A percentile compares a stretch with the other conserved stretches of the same genome.
Conservation (phyloP, 352 stramenopile genomes). For the Phytophthora crassamura region DNA sequence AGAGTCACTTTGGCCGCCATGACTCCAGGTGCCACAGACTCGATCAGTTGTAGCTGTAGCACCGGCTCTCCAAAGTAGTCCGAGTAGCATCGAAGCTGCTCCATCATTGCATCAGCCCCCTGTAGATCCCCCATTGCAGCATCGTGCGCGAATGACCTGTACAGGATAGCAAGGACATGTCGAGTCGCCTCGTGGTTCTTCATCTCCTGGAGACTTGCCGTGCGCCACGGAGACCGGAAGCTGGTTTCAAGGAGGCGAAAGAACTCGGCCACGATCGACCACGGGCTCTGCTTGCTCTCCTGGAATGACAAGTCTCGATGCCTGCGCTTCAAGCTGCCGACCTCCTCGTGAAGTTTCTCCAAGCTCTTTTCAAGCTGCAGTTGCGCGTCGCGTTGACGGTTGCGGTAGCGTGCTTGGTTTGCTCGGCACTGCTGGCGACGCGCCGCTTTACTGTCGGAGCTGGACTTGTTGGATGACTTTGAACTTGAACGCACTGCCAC, state of each 20-base stretch:
- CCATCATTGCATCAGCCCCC: slow-evolving; percentile 12
- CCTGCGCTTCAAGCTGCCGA: slow-evolving; percentile 18
- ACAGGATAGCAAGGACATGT: slow-evolving; percentile 6
- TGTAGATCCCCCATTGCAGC: slow-evolving; percentile 21
- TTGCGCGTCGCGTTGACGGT: slow-evolving; percentile 18
- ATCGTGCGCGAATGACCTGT: slow-evolving; percentile 18
- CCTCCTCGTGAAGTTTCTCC: slow-evolving; percentile 18
- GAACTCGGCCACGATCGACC: slow-evolving; percentile 18
- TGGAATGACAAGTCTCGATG: slow-evolving; percentile 25
- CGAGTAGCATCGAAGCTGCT: slow-evolving; percentile 23
- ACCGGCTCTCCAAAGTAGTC: slow-evolving; percentile 17
- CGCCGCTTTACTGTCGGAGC: slow-evolving; percentile 1
- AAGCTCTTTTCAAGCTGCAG: slow-evolving; percentile 20
- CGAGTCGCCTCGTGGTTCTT: slow-evolving; percentile 10
- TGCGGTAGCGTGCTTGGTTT: slow-evolving; percentile 40
- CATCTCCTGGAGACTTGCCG: slow-evolving; percentile 15
- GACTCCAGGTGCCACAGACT: slow-evolving; percentile 11
- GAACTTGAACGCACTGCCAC: too few relatives aligned
- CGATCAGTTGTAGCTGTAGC: slow-evolving; percentile 24
- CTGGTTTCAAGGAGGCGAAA: slow-evolving; percentile 22
- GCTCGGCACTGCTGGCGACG: slow-evolving; percentile 32
- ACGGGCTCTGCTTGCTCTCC: slow-evolving; percentile 30
- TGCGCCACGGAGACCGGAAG: slow-evolving; percentile 23
- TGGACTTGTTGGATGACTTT: not conserved
- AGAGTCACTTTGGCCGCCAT: slow-evolving; percentile 24